Base-by-base conservation (phyloP, 2,329 filamentous ascomycete genomes). In the Colletotrichum musae region DNA sequence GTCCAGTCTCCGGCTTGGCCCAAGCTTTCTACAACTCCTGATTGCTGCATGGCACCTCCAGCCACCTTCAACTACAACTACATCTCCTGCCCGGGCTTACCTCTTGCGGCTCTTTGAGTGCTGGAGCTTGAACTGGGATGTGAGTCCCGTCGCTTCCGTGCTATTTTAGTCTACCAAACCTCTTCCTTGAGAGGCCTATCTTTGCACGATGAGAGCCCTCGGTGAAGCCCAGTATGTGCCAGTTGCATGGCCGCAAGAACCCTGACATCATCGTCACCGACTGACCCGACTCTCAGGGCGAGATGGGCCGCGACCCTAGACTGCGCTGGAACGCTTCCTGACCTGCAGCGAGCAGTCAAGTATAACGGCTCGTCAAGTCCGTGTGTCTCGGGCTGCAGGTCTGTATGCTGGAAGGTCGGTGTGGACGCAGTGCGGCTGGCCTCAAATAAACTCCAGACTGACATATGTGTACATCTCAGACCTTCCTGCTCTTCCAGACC, bases 331-430 rank as follows among this genome's bases (percentile, higher is more conserved):
- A 88, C 85, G 74, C 82, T 92, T 68, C 81, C 82, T n/a, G 87
- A 90, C 70, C 83, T 94, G 64, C 90, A 88, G 79, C 85, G 85
- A 72, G 89, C 89, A n/a, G 86, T 93, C 60, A 89, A 86, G 78
- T 82, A 87, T 72, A 87, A 90, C 74, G 87, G 87, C 18, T 79
- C 86, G 16, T 79, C 80, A 12, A 92, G 87, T 75, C 89, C 91
- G 57, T 94, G 92, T 77, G 82, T 90, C 61, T 85, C 90, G 54
- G 94, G 94, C 15, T 89, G 94, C 72, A 90, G 95, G 64, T 98
- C 95, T 3, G 87, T 97, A 45, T 97, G 93, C 80, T 98, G 95
- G 95, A 98, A 97, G 89, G 93, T 92, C 77, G 74, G 63, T 70
- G n/a, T 57, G 48, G 12, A 61, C 54, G 51, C 24, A 45, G 13